A percentile compares a stretch with the other conserved stretches of the same genome.
These are phyloP conservation scores for Cyberlindnera petersonii DNA, from an alignment of 805 yeast species.

Conservation along the genomic window DNA sequence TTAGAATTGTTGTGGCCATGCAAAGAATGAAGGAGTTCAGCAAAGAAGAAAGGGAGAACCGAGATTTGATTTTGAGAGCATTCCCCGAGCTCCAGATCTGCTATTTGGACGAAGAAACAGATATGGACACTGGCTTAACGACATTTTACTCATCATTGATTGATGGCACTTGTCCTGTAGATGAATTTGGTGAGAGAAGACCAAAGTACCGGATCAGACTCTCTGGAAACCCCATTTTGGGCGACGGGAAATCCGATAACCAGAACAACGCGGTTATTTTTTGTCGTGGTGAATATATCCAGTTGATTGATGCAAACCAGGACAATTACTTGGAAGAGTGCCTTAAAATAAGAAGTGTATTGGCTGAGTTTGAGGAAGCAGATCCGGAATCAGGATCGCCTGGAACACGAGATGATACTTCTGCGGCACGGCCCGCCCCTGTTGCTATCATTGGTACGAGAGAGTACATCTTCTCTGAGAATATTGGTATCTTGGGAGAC, in stretches of 20 bases:
- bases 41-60: conserved; percentile 54
- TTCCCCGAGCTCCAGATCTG: conserved; percentile 66
- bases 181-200: conserved; percentile 52
- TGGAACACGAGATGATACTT: conserved; percentile 1
- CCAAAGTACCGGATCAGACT: conserved; percentile 63
- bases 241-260: conserved; percentile 83
- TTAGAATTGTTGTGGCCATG: conserved; percentile 62
- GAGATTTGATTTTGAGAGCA: conserved; percentile 55
- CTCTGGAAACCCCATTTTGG: conserved; percentile 78
- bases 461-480: conserved; percentile 88
- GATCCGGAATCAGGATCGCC: conserved; percentile 3
- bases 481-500: conserved; percentile 77
- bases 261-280: conserved; percentile 74
- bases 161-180: conserved; percentile 64
- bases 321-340: conserved; percentile 82
- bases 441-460: conserved; percentile 84
- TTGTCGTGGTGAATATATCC: conserved; percentile 77
- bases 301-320: conserved; percentile 79
- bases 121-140: conserved; percentile 33
- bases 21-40: conserved; percentile 53
- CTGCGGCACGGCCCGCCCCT: conserved; percentile 55
- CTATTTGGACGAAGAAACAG: conserved; percentile 51
- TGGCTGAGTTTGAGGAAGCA: conserved; percentile 71
- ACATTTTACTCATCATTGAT: conserved; percentile 60
- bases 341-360: conserved; percentile 63